Evolutionary conservation across 2,329 filamentous ascomycete species (phyloP).

Genomic region (Aureobasidium sp.): DNA sequence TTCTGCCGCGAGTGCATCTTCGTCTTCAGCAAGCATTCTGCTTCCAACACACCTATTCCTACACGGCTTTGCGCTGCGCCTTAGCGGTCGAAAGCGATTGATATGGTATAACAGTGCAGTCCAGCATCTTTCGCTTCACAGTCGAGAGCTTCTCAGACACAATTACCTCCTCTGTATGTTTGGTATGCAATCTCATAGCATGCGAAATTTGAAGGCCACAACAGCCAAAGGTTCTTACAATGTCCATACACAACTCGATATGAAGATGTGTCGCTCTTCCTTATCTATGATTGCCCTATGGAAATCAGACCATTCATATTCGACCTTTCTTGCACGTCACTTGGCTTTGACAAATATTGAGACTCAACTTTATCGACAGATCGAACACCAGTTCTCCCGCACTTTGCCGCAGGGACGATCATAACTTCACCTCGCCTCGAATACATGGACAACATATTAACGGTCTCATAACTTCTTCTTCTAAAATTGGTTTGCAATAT

Average conservation of each 20-base stretch:
- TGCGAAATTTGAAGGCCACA: no score
- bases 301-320: neutral
- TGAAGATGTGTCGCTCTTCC: no score
- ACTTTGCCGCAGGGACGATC: neutral
- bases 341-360: neutral
- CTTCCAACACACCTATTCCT: neutral
- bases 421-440: neutral
- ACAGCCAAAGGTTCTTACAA: neutral
- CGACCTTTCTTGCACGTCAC: neutral
- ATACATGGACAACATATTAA: neutral
- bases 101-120: no score
- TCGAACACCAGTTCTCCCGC: constrained; percentile 1
- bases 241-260: neutral
- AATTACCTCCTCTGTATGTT: no score
- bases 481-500: neutral
- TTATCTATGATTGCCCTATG: neutral
- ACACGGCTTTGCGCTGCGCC: neutral
- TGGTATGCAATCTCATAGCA: no score
- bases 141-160: no score
- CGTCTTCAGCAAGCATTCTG: neutral
- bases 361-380: neutral
- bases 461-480: neutral
- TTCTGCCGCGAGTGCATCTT: neutral
- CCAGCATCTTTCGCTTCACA: no score
- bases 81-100: neutral